Evolutionary conservation across 768 basidiomycete species (phyloP).

Genomic region (Boletus patriciae): DNA sequence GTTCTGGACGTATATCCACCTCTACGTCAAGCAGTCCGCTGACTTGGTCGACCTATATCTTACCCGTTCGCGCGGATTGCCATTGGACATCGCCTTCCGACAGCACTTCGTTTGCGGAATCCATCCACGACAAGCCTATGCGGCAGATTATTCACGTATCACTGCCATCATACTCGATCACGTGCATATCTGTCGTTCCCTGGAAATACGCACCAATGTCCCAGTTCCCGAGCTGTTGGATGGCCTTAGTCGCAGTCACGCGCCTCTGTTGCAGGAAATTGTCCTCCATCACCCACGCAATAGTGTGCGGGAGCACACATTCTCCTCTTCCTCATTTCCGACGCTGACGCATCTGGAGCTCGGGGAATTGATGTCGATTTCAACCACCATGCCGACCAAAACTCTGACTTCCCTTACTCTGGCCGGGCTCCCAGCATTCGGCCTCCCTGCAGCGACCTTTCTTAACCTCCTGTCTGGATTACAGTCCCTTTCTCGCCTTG

Average conservation of each 20-base stretch:
- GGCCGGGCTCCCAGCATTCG: slow-evolving; percentile 21
- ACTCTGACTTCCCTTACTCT: slow-evolving; percentile 27
- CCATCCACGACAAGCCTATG: slow-evolving; percentile 20
- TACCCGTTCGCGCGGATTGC: slow-evolving; percentile 26
- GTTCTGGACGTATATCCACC: slow-evolving; percentile 40
- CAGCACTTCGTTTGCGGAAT: slow-evolving; percentile 22
- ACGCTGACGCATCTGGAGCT: slow-evolving; percentile 24
- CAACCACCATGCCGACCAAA: slow-evolving; percentile 16
- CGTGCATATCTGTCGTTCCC: slow-evolving; percentile 24
- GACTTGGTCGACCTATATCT: slow-evolving; percentile 30
- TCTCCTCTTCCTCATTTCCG: slow-evolving; percentile 24
- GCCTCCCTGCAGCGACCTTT: slow-evolving; percentile 24
- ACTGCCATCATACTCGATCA: slow-evolving; percentile 27
- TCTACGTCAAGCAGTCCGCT: slow-evolving; percentile 27
- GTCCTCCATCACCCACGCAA: slow-evolving; percentile 25
- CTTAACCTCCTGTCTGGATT: slow-evolving; percentile 24
- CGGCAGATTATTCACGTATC: slow-evolving; percentile 25
- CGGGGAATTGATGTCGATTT: slow-evolving; percentile 19
- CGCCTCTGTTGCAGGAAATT: slow-evolving; percentile 29
- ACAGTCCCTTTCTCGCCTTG: slow-evolving; percentile 22
- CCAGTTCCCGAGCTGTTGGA: slow-evolving; percentile 27
- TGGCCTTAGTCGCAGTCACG: slow-evolving; percentile 19
- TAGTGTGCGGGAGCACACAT: slow-evolving; percentile 4
- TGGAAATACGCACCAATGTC: slow-evolving; percentile 28
- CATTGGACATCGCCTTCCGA: slow-evolving; percentile 22